Base-by-base conservation (phyloP, 805 yeast genomes). In the Hanseniaspora lindneri region DNA sequence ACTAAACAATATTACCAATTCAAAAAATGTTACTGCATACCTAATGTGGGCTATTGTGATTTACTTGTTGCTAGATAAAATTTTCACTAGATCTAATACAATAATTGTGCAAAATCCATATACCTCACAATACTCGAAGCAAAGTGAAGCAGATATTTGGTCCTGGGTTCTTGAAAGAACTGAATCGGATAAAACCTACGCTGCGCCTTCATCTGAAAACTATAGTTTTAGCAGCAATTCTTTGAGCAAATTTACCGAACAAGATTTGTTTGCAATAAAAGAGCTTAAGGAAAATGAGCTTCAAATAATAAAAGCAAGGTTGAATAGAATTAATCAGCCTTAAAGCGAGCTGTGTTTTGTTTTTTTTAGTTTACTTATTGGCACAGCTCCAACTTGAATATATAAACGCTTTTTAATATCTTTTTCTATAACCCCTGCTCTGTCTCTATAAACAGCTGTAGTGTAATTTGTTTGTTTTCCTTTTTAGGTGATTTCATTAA, bases 121-220 rank as follows among this genome's bases (percentile, higher is more conserved):
- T 9, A 21, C 17, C 7, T 7, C 39, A 7, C 16, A 35, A 21
- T 5, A 25, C 9, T 21, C 13, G n/a, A 36, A 16, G 11, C 19
- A 14, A 7, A 44, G 42, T 37, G 48, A 44, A 37, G 16, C n/a
- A 7, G 42, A 37, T 17, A 23, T 44, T 8, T 44, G 48, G 48
- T 40, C 39, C 28, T 43, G 47, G 47, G 36, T 43, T 0, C 24
- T 44, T 3, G 30, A 27, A 44, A 44, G 39, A 44, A 44, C 34
- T 16, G 39, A 21, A n/a, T n/a, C n/a, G n/a, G n/a, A n/a, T n/a
- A n/a, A n/a, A n/a, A n/a, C n/a, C n/a, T n/a, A n/a, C n/a, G n/a
- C n/a, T n/a, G n/a, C n/a, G n/a, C n/a, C n/a, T n/a, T n/a, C n/a
- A n/a, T n/a, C n/a, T n/a, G n/a, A n/a, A 33, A 6, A 4, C 34